A percentile compares a stretch with the other conserved stretches of the same genome.
Conservation (phyloP, 2,329 filamentous ascomycete species). For the Beauveria australis region DNA sequence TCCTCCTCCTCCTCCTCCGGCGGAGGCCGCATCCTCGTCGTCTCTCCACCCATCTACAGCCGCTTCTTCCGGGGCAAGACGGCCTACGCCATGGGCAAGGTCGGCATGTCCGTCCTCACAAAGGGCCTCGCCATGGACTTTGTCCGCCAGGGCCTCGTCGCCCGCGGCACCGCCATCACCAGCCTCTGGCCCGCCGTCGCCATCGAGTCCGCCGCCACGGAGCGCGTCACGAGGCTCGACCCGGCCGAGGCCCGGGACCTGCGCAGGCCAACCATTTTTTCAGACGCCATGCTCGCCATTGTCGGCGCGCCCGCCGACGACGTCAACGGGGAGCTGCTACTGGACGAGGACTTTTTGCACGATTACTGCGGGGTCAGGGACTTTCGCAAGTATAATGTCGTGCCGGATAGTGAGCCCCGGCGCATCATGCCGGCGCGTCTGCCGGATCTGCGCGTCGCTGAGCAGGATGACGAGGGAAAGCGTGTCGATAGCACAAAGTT, state of each 20-base stretch:
- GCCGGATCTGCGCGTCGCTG: slow-evolving; percentile 62
- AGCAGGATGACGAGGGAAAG: slow-evolving; percentile 73
- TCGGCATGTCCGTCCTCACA: slow-evolving; percentile 74
- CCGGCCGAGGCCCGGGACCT: slow-evolving; percentile 47
- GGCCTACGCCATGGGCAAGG: slow-evolving; percentile 71
- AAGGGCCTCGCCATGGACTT: slow-evolving; percentile 81
- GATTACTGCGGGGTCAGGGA: slow-evolving; percentile 55
- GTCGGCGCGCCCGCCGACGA: slow-evolving; percentile 47
- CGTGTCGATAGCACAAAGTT: slow-evolving; percentile 55
- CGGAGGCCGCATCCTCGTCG: slow-evolving; percentile 65
- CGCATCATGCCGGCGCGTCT: slow-evolving; percentile 69
- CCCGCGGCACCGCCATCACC: slow-evolving; percentile 60
- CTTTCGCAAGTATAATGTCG: slow-evolving; percentile 65
- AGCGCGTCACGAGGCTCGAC: slow-evolving; percentile 37
- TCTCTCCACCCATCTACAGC: slow-evolving; percentile 78
- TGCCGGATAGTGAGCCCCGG: slow-evolving; percentile 54
- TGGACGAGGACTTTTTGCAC: slow-evolving; percentile 76
- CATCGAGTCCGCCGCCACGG: slow-evolving; percentile 70
- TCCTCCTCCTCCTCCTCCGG: slow-evolving; percentile 28
- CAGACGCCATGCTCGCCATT: slow-evolving; percentile 69
- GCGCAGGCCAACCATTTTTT: slow-evolving; percentile 66
- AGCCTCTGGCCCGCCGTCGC: slow-evolving; percentile 74
- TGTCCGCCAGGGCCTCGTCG: slow-evolving; percentile 50
- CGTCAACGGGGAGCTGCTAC: slow-evolving; percentile 64
- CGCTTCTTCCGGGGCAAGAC: slow-evolving; percentile 82